Evolutionary conservation across 768 basidiomycete species (phyloP), one percentile per base, ranked within the genome.

Genomic region (Russula lepida): DNA sequence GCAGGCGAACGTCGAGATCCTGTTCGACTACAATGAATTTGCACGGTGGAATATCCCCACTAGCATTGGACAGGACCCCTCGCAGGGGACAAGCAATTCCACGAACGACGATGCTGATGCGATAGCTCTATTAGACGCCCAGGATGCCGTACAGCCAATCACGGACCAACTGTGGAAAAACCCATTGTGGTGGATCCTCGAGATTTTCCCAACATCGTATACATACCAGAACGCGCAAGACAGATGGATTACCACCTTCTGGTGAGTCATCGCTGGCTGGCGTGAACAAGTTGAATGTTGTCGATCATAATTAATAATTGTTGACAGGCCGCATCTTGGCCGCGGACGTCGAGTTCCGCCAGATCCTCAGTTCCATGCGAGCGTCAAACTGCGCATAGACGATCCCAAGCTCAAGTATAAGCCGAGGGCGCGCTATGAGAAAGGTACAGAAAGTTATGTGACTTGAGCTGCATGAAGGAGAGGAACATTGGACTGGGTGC

Each of bases 131-230:
- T n/a, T n/a, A 28, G 64, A 66, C 13, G 43, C 19, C 17, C n/a
- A 52, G 17, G 73, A 76, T 56, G 77, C 76, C n/a, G 44, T 81
- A n/a, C 72, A 81, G 67, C 80, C 79, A 1, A 65, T 84, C 2
- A 73, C 82, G 62, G 87, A 90, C 65, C 56, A 75, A 62, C 72
- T 91, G 48, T 70, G 73, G 69, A 50, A 52, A 8, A 69, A 70
- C 17, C 71, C 70, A 21, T 5, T 75, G 1, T 92, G 89, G 89
- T 86, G 85, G 87, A 35, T 87, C n/a, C 71, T 89, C 37, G 89
- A 92, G 71, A 72, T 88, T 28, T 30, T 89, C 0, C 88, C 85
- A 17, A 67, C 78, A 56, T 69, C 67, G 41, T 81, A 77, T 65
- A 69, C 74, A 21, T 85, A 78, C 77, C 87, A 89, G 68, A 83